These are phyloP conservation scores for Extremus antarcticus DNA, from an alignment of 495 filamentous ascomycete genomes.

Conservation along the genomic window DNA sequence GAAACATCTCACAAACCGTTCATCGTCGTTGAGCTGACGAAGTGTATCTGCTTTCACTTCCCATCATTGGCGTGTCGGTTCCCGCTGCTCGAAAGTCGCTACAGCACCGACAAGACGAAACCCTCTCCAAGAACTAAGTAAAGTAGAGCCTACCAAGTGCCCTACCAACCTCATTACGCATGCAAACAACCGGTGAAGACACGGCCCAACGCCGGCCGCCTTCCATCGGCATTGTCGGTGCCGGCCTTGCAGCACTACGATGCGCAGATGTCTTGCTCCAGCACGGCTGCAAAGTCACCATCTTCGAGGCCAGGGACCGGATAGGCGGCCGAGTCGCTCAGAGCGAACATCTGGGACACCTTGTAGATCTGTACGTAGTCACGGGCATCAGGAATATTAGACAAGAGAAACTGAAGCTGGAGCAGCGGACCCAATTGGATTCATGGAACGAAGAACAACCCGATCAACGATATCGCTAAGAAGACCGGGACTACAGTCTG, in stretches of 20 bases:
- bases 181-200: too few relatives aligned
- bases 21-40: too few relatives aligned
- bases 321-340: slow-evolving; percentile 66
- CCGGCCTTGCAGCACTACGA: slow-evolving; percentile 75
- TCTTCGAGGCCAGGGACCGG: slow-evolving; percentile 75
- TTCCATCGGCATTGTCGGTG: slow-evolving; percentile 65
- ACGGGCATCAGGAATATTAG: background rate
- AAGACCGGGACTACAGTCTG: slow-evolving; percentile 51
- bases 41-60: too few relatives aligned
- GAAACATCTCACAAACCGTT: too few relatives aligned
- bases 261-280: slow-evolving; percentile 74
- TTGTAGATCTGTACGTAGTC: slow-evolving; percentile 40
- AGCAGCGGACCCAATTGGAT: slow-evolving; percentile 87
- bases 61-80: too few relatives aligned
- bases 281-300: slow-evolving; percentile 68
- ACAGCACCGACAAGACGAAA: too few relatives aligned
- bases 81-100: too few relatives aligned
- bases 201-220: too few relatives aligned
- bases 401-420: background rate
- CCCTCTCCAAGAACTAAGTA: too few relatives aligned
- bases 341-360: slow-evolving; percentile 28
- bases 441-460: slow-evolving; percentile 76
- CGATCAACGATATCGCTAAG: slow-evolving; percentile 67
- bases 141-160: too few relatives aligned
- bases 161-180: too few relatives aligned